Percentiles rank a stretch among this genome's conserved stretches.
Conservation (phyloP, 2,329 filamentous ascomycete genomes). For the Neurospora sp. region DNA sequence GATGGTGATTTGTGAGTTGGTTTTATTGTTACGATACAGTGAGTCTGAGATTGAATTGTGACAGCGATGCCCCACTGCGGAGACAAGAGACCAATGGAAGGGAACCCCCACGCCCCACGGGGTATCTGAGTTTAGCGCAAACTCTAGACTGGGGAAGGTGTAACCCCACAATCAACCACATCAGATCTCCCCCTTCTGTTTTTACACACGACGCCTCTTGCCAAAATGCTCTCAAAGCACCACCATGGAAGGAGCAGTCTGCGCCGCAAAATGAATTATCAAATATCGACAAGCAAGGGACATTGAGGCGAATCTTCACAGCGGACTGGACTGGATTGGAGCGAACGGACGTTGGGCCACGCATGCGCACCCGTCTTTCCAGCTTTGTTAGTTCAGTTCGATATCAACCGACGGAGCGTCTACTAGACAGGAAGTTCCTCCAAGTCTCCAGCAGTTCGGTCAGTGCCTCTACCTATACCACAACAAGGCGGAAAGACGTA, state of each 20-base stretch:
- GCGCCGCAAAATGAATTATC: background rate
- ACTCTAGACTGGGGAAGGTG: slow-evolving; percentile 6
- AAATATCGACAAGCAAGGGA: background rate
- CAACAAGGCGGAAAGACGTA: background rate
- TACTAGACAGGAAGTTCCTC: background rate
- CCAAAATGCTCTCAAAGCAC: background rate
- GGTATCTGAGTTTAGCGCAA: slow-evolving; percentile 10
- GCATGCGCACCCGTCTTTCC: background rate
- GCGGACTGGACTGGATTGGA: background rate
- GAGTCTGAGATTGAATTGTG: background rate
- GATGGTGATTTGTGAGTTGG: background rate
- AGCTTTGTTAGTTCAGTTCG: background rate
- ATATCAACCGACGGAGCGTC: background rate
- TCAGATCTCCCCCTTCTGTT: background rate
- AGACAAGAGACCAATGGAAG: background rate
- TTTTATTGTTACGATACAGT: background rate
- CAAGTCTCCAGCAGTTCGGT: background rate
- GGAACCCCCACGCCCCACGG: slow-evolving; percentile 18
- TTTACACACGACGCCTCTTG: background rate
- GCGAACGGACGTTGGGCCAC: background rate
- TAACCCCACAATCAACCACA: slow-evolving; percentile 8
- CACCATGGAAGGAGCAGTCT: background rate
- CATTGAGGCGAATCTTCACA: background rate
- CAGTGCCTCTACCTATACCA: background rate
- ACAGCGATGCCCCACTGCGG: slow-evolving; percentile 4